Conservation (phyloP, 352 stramenopile species). For the Thalassiosira exigua region DNA sequence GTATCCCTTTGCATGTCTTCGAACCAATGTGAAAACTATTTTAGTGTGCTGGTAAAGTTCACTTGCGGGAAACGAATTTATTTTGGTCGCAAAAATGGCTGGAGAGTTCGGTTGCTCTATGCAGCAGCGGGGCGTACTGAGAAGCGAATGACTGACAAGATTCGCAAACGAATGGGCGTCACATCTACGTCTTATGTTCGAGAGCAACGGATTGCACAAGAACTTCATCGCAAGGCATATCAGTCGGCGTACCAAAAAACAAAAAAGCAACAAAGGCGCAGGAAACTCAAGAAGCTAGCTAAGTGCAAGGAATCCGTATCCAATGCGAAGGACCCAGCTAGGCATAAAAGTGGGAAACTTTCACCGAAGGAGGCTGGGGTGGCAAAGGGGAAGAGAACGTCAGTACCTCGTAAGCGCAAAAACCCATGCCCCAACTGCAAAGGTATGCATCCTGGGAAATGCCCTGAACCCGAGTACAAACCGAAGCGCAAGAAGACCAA, state of each 20-base stretch:
- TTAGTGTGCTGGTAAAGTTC: constrained; percentile 18
- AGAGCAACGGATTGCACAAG: background rate
- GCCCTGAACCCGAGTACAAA: constrained; percentile 1
- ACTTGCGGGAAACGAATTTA: constrained; percentile 19
- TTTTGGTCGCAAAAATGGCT: constrained; percentile 18
- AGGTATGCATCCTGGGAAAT: constrained; percentile 1
- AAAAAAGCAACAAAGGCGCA: background rate
- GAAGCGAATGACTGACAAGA: background rate
- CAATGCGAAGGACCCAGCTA: constrained; percentile 1
- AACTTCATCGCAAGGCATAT: constrained; percentile 4
- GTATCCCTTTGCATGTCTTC: constrained; percentile 9
- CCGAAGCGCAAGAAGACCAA: constrained; percentile 8
- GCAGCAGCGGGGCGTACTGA: background rate
- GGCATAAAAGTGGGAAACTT: constrained; percentile 10
- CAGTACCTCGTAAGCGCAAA: constrained; percentile 5
- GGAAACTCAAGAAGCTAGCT: background rate
- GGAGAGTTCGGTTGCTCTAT: background rate
- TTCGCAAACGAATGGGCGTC: too few species aligned
- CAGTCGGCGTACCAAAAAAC: background rate
- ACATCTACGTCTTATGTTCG: constrained; percentile 2
- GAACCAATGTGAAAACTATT: constrained; percentile 31
- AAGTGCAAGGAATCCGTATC: background rate
- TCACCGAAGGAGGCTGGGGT: constrained; percentile 11
- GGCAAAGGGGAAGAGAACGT: background rate
- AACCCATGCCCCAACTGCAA: constrained; percentile 28